Evolutionary conservation across 768 basidiomycete genomes (phyloP).

Genomic region (Agaricus subrufescens): DNA sequence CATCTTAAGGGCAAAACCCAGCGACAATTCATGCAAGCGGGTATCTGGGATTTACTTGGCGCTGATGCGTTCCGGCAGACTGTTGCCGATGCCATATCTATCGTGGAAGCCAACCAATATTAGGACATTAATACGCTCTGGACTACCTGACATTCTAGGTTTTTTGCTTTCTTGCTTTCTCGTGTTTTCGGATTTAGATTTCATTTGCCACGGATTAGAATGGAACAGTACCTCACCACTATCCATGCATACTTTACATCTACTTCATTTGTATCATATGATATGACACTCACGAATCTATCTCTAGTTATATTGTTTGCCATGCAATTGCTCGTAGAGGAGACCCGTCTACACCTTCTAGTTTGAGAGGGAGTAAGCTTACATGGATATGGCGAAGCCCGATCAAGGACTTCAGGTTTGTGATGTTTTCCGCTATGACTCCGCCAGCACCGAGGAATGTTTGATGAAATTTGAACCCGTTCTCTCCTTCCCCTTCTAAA

Average conservation of each 20-base stretch:
- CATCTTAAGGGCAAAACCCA: conserved; percentile 38
- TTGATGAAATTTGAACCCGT: conserved; percentile 53
- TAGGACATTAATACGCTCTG: background rate
- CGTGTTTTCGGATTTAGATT: background rate
- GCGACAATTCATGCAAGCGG: conserved; percentile 44
- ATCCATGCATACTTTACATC: background rate
- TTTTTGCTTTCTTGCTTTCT: background rate
- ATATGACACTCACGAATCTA: background rate
- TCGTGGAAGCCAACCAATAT: conserved; percentile 22
- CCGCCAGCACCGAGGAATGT: conserved; percentile 55
- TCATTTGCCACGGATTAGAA: background rate
- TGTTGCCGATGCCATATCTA: conserved; percentile 48
- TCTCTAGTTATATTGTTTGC: background rate
- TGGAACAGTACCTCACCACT: no score
- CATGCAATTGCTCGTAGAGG: conserved; percentile 70
- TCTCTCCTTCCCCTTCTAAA: conserved; percentile 26
- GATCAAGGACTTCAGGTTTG: conserved; percentile 41
- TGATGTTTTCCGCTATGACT: conserved; percentile 70
- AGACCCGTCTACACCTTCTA: conserved; percentile 61
- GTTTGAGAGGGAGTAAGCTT: conserved; percentile 52
- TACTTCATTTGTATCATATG: background rate
- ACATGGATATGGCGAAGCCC: conserved; percentile 23
- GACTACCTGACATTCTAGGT: background rate
- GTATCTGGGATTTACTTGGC: conserved; percentile 45
- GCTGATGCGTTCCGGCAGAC: conserved; percentile 42